phyloP scores from a whole-genome alignment of 1,139 yeast genomes.

The Wickerhamomyces sp. region DNA sequence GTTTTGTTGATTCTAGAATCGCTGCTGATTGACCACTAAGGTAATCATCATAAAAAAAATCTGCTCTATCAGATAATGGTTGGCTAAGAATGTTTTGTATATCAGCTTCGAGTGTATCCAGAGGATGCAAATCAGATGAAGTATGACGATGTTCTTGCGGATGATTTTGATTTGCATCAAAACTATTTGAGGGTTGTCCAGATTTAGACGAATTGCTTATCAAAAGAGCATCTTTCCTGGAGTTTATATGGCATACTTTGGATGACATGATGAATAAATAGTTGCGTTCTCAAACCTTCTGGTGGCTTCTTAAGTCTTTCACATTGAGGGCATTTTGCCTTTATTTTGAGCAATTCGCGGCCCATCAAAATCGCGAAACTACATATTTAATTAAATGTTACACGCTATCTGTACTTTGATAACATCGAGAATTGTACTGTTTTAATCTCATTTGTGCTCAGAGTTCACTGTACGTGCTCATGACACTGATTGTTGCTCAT shows the following conservation, averaged over 20 bases:
- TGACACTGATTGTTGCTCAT: no score
- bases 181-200: background rate
- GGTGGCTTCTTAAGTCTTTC: no score
- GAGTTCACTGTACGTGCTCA: no score
- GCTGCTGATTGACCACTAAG: slow-evolving; percentile 10
- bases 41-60: slow-evolving; percentile 14
- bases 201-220: slow-evolving; percentile 9
- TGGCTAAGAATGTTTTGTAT: slow-evolving; percentile 10
- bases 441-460: no score
- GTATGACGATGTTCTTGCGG: background rate
- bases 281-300: no score
- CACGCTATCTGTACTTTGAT: no score
- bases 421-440: no score
- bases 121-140: slow-evolving; percentile 1
- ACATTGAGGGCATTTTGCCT: no score
- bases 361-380: no score
- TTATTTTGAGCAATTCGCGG: no score
- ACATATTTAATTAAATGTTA: no score
- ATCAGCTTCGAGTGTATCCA: slow-evolving; percentile 17
- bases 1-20: slow-evolving; percentile 24
- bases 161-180: no score
- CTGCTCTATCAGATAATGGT: slow-evolving; percentile 13
- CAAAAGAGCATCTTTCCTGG: slow-evolving; percentile 12
- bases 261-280: background rate
- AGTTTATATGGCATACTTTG: slow-evolving; percentile 3